These are phyloP conservation scores for Neonectria magnoliae DNA, from an alignment of 2,329 filamentous ascomycete species.

Conservation along the genomic window DNA sequence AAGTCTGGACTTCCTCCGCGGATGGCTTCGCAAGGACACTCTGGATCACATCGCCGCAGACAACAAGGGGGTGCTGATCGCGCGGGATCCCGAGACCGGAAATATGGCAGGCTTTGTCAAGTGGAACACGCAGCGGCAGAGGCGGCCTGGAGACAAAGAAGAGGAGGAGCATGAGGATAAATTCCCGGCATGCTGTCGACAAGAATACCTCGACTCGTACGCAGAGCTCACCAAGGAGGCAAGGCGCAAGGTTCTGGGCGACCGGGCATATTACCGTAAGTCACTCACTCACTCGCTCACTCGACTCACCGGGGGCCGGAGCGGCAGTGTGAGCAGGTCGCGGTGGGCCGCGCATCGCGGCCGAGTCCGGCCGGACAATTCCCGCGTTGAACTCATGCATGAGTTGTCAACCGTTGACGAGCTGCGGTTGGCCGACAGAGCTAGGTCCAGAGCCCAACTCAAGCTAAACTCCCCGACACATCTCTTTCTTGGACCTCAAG, in stretches of 20 bases:
- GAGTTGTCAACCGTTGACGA: slow-evolving; percentile 17
- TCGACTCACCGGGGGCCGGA: slow-evolving; percentile 13
- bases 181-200: slow-evolving; percentile 44
- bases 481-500: slow-evolving; percentile 8
- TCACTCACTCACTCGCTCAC: slow-evolving; percentile 27
- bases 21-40: slow-evolving; percentile 46
- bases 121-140: slow-evolving; percentile 47
- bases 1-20: slow-evolving; percentile 42
- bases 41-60: slow-evolving; percentile 41
- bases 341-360: neutral
- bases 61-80: slow-evolving; percentile 47
- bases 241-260: slow-evolving; percentile 45
- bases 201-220: slow-evolving; percentile 49
- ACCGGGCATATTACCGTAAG: slow-evolving; percentile 50
- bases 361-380: slow-evolving; percentile 3
- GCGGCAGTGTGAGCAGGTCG: neutral
- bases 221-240: slow-evolving; percentile 44
- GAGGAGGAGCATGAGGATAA: slow-evolving; percentile 36
- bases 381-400: slow-evolving; percentile 13
- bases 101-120: slow-evolving; percentile 49
- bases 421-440: slow-evolving; percentile 5
- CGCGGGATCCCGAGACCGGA: slow-evolving; percentile 43
- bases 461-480: slow-evolving; percentile 13
- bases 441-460: slow-evolving; percentile 13
- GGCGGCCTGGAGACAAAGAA: slow-evolving; percentile 24